Conservation (phyloP, 1,139 yeast genomes). For the Hyphopichia wangnamkhiaoensis region DNA sequence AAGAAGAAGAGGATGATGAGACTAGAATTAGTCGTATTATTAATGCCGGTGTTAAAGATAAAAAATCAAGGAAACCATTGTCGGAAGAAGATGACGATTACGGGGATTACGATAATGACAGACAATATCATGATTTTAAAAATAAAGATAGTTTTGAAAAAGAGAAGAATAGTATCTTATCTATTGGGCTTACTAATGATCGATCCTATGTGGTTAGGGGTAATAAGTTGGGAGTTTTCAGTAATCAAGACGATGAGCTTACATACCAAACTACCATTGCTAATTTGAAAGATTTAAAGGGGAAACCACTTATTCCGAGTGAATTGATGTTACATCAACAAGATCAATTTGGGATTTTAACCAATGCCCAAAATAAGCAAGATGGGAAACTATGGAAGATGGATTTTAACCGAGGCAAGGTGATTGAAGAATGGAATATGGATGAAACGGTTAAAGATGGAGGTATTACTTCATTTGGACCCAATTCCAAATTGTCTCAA, state of each 20-base stretch:
- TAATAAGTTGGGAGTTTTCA: slow-evolving; percentile 77
- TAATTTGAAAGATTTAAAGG: slow-evolving; percentile 53
- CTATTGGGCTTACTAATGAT: slow-evolving; percentile 69
- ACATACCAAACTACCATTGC: slow-evolving; percentile 69
- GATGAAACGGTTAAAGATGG: slow-evolving; percentile 35
- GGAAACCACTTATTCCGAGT: slow-evolving; percentile 58
- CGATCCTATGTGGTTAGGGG: slow-evolving; percentile 81
- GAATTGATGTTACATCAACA: slow-evolving; percentile 75
- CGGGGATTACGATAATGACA: slow-evolving; percentile 19
- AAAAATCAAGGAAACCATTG: slow-evolving; percentile 8
- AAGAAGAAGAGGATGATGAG: slow-evolving; percentile 14
- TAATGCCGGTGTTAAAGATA: slow-evolving; percentile 4
- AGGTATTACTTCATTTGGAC: slow-evolving; percentile 61
- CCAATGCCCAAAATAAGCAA: slow-evolving; percentile 45
- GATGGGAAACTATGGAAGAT: slow-evolving; percentile 55
- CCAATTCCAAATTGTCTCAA: slow-evolving; percentile 71
- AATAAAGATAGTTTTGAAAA: slow-evolving; percentile 14
- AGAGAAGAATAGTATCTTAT: slow-evolving; percentile 60
- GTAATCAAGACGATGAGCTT: slow-evolving; percentile 53
- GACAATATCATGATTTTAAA: slow-evolving; percentile 7
- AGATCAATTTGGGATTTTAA: slow-evolving; percentile 68
- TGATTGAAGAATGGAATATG: slow-evolving; percentile 80
- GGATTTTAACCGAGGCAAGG: slow-evolving; percentile 78
- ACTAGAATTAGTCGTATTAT: slow-evolving; percentile 1
- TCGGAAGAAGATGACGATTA: slow-evolving; percentile 24